phyloP scores from a whole-genome alignment of 108 stramenopile genomes.

The Aurantiochytrium sp. region DNA sequence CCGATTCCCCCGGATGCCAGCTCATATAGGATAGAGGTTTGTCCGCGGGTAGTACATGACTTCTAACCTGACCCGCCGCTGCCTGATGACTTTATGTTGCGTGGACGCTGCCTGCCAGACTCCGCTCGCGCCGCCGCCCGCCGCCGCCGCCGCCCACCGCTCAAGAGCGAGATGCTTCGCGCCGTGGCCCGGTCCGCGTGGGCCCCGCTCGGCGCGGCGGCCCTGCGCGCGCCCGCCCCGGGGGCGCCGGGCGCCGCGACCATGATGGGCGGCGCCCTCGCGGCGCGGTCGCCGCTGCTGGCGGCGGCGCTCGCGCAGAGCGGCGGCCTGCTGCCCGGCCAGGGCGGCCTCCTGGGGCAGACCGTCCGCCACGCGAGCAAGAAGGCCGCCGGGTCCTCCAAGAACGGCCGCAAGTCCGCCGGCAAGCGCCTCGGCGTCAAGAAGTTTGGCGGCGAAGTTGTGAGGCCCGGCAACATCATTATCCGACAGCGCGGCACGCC shows the following conservation, averaged over 20 bases:
- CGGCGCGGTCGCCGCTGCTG: neutral
- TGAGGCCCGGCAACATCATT: conserved; percentile 84
- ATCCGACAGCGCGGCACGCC: conserved; percentile 89
- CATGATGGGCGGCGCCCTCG: neutral
- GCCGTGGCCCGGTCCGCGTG: no score
- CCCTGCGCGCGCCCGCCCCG: no score
- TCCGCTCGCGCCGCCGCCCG: no score
- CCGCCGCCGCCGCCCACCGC: no score
- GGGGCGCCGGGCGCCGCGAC: neutral
- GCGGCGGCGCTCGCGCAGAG: neutral
- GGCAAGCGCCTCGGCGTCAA: conserved; percentile 92
- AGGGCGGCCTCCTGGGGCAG: neutral
- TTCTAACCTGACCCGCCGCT: no score
- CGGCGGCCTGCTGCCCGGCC: neutral
- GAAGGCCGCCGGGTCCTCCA: conserved; percentile 86
- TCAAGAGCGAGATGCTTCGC: no score
- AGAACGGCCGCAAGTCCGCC: conserved; percentile 87
- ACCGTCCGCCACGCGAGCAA: conserved; percentile 73
- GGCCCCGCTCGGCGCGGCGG: no score
- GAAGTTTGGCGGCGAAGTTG: conserved; percentile 66
- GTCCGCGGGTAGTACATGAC: no score
- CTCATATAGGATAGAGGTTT: no score
- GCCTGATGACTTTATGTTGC: no score
- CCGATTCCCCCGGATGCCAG: no score
- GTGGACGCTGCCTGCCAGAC: no score